Conservation (phyloP, 2,329 filamentous ascomycete species). For the Scortechinia acanthostroma region DNA sequence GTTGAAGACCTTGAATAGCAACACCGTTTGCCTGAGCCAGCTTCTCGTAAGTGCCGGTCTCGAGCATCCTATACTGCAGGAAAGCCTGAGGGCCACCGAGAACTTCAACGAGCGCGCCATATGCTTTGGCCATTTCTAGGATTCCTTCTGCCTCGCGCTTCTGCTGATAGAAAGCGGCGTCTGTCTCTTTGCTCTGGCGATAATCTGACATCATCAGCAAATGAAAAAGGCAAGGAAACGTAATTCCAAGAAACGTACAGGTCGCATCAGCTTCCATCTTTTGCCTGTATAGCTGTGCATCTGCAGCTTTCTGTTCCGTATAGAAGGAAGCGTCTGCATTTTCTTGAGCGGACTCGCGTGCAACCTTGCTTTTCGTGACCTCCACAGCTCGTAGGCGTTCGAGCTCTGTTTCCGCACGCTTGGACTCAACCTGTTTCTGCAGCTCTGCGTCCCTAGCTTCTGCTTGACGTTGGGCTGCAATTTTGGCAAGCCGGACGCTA, state of each 20-base stretch:
- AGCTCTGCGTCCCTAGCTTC: slow-evolving; percentile 75
- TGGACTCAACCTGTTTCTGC: slow-evolving; percentile 70
- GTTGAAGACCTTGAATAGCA: slow-evolving; percentile 70
- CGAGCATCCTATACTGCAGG: slow-evolving; percentile 81
- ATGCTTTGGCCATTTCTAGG: slow-evolving; percentile 73
- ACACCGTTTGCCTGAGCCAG: slow-evolving; percentile 72
- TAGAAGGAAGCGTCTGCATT: slow-evolving; percentile 61
- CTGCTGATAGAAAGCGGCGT: slow-evolving; percentile 49
- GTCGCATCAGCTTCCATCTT: slow-evolving; percentile 64
- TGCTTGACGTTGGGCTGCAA: slow-evolving; percentile 65
- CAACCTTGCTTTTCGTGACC: slow-evolving; percentile 71
- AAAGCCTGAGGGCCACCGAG: slow-evolving; percentile 74
- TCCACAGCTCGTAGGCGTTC: slow-evolving; percentile 72
- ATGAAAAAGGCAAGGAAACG: not conserved
- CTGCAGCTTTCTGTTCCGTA: slow-evolving; percentile 36
- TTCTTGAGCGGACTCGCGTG: slow-evolving; percentile 62
- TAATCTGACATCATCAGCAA: no score
- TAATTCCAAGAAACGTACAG: slow-evolving; percentile 6
- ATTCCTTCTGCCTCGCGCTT: slow-evolving; percentile 74
- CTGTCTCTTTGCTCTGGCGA: slow-evolving; percentile 36
- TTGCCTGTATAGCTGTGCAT: slow-evolving; percentile 49
- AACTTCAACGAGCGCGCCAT: slow-evolving; percentile 62
- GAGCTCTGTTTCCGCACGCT: slow-evolving; percentile 72
- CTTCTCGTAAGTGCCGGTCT: slow-evolving; percentile 71
- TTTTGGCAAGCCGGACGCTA: slow-evolving; percentile 70